Base-by-base conservation (phyloP, 306 rosid species). In the Cajanus cajan region DNA sequence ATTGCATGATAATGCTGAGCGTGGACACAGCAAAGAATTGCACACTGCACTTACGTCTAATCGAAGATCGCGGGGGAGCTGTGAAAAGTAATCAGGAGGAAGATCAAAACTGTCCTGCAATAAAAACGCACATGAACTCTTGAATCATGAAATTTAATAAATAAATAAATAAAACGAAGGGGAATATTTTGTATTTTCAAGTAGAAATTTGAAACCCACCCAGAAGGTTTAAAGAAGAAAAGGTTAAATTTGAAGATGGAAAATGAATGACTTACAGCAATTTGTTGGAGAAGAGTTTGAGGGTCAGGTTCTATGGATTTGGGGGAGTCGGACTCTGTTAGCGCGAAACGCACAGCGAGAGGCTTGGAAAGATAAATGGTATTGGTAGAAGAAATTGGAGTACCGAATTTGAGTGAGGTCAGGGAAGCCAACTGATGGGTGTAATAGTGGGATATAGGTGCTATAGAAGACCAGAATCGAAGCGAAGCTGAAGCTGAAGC, bases 21-120 rank as follows among this genome's bases (percentile, higher is more conserved):
- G 22, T 15, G 57, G 36, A 41, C 1, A 4, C 5, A 54, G n/a
- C 74, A 67, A 67, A 52, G 41, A 12, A 4, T 33, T 24, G 77
- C 65, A 45, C 5, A 45, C 5, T 40, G 37, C 54, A 70, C 93
- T 79, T 80, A 94, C 98, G 61, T 94, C 98, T 64, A 90, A 85
- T 64, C 97, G 97, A 74, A 94, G 95, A 85, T 94, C 98, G 5
- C 80, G 66, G 10, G 98, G 98, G 66, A 94, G 89, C 87, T 90
- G 83, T 0, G 86, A 79, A 67, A 94, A 89, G 88, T 89, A 94
- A 87, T 92, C 97, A 48, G 81, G 69, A 4, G 98, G 89, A 78
- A 94, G 97, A 87, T 92, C 92, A 74, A 94, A 92, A 82, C 93
- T 84, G 19, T 87, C 89, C 97, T 92, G 89, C 84, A 72, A 54